Conservation (phyloP, 169 alveolate species). For the Perkinsus olseni region DNA sequence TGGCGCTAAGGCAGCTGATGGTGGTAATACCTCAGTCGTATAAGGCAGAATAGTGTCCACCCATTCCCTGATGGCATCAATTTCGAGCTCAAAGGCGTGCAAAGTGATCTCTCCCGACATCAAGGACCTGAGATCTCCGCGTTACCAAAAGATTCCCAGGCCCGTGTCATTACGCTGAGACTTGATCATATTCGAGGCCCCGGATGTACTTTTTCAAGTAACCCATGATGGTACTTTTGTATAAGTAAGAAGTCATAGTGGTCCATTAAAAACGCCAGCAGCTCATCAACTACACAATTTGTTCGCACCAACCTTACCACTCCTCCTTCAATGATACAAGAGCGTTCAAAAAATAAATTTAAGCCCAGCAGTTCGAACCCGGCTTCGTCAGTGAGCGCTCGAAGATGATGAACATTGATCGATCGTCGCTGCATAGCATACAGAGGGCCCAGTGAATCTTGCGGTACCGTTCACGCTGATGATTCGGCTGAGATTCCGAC, state of each 20-base stretch:
- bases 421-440: no score
- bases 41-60: not conserved
- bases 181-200: not conserved
- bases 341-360: no score
- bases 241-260: not conserved
- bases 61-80: not conserved
- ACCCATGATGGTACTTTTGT: not conserved
- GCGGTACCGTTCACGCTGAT: no score
- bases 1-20: not conserved
- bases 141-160: not conserved
- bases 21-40: not conserved
- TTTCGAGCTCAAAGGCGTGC: not conserved
- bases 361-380: no score
- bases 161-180: not conserved
- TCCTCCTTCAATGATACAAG: no score
- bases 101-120: not conserved
- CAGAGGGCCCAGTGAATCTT: no score
- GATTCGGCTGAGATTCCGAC: no score
- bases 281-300: not conserved
- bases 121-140: not conserved
- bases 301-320: no score
- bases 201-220: slow-evolving; percentile 1
- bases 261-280: not conserved
- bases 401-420: no score
- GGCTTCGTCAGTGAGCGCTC: no score